Evolutionary conservation across 169 alveolate species (phyloP).

Genomic region (Plasmodium chabaudi): DNA sequence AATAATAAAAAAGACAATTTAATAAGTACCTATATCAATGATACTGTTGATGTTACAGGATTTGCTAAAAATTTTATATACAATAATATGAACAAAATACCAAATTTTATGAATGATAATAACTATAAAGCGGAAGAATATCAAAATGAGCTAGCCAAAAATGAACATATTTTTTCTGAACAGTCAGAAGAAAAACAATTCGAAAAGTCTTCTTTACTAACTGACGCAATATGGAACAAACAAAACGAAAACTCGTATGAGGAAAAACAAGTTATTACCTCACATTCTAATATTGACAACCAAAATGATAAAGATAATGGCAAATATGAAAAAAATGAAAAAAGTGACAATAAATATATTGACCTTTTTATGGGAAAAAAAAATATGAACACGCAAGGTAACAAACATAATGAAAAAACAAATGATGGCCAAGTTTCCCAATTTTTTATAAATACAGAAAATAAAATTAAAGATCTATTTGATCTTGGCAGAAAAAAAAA

Average conservation of each 20-base stretch:
- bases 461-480: conserved; percentile 33
- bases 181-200: not conserved
- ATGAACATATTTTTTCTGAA: conserved; percentile 1
- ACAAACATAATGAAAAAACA: conserved; percentile 1
- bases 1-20: conserved; percentile 8
- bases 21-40: not conserved
- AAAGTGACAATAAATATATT: conserved; percentile 19
- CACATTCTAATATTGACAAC: not conserved
- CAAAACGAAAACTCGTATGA: not conserved
- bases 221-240: not conserved
- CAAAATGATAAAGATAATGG: too few species aligned
- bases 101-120: conserved; percentile 31
- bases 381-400: conserved; percentile 19
- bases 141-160: conserved; percentile 11
- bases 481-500: conserved; percentile 29
- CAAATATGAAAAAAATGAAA: not conserved
- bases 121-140: conserved; percentile 4
- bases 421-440: conserved; percentile 24
- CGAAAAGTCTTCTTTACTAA: not conserved
- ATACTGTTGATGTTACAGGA: conserved; percentile 53
- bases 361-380: conserved; percentile 59
- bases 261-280: not conserved
- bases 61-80: conserved; percentile 61
- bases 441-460: conserved; percentile 32
- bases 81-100: conserved; percentile 56